A percentile compares a stretch with the other conserved stretches of the same genome.
These are phyloP conservation scores for Hsuehochloa calcarea DNA, from an alignment of 176 grass and related monocot species.

Conservation along the genomic window DNA sequence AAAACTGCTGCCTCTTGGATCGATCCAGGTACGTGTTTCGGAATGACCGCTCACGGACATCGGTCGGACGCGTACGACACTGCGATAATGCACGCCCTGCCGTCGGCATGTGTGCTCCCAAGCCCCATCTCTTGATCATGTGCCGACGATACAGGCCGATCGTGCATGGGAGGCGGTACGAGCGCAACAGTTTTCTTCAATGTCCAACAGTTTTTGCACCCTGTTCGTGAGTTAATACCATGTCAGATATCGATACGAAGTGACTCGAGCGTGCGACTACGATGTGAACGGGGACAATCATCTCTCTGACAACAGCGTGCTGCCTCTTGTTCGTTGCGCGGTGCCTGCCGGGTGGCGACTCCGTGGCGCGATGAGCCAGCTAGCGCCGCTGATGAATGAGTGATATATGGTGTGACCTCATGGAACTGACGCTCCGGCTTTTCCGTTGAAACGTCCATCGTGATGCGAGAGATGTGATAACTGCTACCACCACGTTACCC, in stretches of 20 bases:
- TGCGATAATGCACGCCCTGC: neutral
- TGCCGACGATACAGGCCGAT: constrained; percentile 16
- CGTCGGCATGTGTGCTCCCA: neutral
- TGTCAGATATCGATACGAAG: neutral
- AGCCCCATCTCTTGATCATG: neutral
- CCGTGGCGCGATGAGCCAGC: neutral
- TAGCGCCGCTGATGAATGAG: neutral
- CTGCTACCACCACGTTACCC: neutral
- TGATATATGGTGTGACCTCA: neutral
- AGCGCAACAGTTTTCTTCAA: neutral
- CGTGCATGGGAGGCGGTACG: constrained; percentile 2
- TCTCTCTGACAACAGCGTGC: constrained; percentile 1
- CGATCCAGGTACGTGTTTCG: neutral
- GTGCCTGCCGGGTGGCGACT: constrained; percentile 4
- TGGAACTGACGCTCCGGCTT: neutral
- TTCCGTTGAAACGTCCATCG: constrained; percentile 17
- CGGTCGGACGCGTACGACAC: neutral
- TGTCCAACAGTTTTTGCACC: neutral
- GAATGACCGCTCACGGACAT: constrained; percentile 21
- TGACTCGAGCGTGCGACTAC: constrained; percentile 19
- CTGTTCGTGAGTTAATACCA: neutral
- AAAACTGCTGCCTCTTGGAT: neutral
- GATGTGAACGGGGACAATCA: constrained; percentile 36
- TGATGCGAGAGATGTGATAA: neutral
- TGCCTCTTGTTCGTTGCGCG: neutral